Conservation (phyloP, 768 basidiomycete genomes). For the Suillus alpinus region DNA sequence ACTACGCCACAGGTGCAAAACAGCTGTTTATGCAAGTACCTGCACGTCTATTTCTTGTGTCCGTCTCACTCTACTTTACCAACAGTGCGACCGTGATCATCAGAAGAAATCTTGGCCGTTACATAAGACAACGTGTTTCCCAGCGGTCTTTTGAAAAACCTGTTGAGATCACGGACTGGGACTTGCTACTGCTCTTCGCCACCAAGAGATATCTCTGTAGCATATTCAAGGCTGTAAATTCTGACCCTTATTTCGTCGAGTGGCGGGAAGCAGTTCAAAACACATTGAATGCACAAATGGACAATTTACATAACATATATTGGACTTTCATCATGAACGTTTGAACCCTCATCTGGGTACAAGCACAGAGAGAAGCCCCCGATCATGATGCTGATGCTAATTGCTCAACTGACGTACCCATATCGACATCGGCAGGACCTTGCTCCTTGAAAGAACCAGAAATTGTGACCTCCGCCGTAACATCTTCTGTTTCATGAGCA, state of each 20-base stretch:
- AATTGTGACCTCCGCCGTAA: slow-evolving; percentile 3
- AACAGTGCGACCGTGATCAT: slow-evolving; percentile 35
- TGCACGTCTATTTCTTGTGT: not conserved
- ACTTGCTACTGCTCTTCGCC: not conserved
- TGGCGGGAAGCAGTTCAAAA: not conserved
- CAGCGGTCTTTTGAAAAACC: slow-evolving; percentile 26
- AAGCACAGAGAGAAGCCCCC: not conserved
- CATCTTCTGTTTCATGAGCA: slow-evolving; percentile 4
- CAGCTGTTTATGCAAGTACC: slow-evolving; percentile 39
- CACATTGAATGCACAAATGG: not conserved
- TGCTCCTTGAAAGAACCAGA: not conserved
- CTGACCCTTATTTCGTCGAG: not conserved
- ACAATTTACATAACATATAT: not conserved
- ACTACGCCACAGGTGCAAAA: slow-evolving; percentile 35
- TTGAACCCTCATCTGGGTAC: not conserved
- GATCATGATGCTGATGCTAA: not conserved
- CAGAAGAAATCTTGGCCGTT: slow-evolving; percentile 36
- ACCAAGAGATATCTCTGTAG: not conserved
- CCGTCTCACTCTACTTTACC: not conserved
- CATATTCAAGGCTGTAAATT: not conserved
- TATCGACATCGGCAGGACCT: not conserved
- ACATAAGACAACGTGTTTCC: slow-evolving; percentile 36
- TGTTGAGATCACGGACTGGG: not conserved
- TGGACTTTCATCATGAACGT: not conserved
- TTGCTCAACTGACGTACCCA: not conserved